Evolutionary conservation across 1,284 basidiomycete genomes (phyloP), one percentile per base, ranked within the genome.

Genomic region (Tilletia caries): DNA sequence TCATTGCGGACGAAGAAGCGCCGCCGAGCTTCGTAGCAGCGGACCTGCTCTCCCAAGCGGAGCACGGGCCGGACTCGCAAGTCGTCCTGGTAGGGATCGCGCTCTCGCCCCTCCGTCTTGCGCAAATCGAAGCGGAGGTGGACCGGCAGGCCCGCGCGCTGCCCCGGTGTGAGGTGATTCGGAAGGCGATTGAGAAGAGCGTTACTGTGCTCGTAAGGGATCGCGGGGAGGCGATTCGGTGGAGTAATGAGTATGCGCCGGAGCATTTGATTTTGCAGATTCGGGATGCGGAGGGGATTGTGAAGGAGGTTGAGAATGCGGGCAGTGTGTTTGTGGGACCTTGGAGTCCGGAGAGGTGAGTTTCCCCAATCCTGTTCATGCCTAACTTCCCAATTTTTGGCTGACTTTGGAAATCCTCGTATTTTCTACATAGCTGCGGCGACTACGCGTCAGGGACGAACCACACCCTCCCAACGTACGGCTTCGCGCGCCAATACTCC

Each of bases 371-470:
- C n/a, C 34, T 41, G 10, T 15, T 15, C 29, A 8, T 29, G 32
- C 13, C 34, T 50, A 6, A 37, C 25, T 46, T 29, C 20, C 12
- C 37, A 52, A 25, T 32, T 6, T 44, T 73, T 27, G 44, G 58
- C 34, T 50, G n/a, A 66, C 52, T 37, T 65, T 46, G 32, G n/a
- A n/a, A n/a, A n/a, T n/a, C n/a, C n/a, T n/a, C n/a, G n/a, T n/a
- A n/a, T n/a, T 32, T 10, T 54, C 29, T 32, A 62, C 41, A 4
- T 64, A 95, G 92, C 77, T 98, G 94, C 83, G 96, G 96, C 43
- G 96, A 99, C 84, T 98, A 98, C 80, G 96, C 96, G 2, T 95
- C 92, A 0, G 96, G 96, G 27, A 98, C 96, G 10, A 99, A 99
- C 85, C 96, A 99, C 86, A 97, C 95, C 0, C 87, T 85, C 23